Evolutionary conservation across 371 early-diverging fungal genomes (phyloP).

Genomic region (Lichtheimia ornata): DNA sequence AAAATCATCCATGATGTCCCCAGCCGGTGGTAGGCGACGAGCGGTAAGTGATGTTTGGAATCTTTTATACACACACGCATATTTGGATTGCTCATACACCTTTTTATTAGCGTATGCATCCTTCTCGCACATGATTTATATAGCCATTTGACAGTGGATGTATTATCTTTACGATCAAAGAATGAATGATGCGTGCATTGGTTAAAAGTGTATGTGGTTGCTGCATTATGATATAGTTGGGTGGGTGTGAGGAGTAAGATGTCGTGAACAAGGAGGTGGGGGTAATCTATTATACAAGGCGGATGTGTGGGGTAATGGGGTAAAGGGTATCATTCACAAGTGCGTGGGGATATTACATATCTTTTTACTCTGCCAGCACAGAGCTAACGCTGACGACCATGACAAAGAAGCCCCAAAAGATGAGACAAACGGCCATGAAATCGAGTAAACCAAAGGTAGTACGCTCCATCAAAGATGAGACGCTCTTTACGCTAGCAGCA

Average conservation of each 20-base stretch:
- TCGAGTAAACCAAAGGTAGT: constrained; percentile 23
- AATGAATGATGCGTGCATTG: background rate
- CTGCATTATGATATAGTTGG: background rate
- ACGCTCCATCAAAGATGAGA: background rate
- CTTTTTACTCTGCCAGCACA: constrained; percentile 18
- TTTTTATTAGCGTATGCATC: background rate
- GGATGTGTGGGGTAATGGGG: background rate
- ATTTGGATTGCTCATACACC: background rate
- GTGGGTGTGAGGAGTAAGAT: background rate
- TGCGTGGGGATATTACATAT: too few species aligned
- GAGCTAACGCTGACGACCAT: constrained; percentile 29
- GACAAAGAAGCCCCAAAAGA: constrained; percentile 39
- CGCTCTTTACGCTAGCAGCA: background rate
- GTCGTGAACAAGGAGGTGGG: background rate
- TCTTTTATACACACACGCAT: background rate
- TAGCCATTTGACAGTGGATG: background rate
- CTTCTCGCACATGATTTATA: background rate
- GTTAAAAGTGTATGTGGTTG: background rate
- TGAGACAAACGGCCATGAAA: constrained; percentile 29
- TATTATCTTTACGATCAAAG: background rate
- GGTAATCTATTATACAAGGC: background rate
- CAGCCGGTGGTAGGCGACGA: constrained; percentile 11
- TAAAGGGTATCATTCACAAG: too few species aligned
- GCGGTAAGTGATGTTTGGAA: background rate
- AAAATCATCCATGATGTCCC: constrained; percentile 8